Evolutionary conservation across 805 yeast genomes (phyloP).

Genomic region (Cyberlindnera euphorbiiphila): DNA sequence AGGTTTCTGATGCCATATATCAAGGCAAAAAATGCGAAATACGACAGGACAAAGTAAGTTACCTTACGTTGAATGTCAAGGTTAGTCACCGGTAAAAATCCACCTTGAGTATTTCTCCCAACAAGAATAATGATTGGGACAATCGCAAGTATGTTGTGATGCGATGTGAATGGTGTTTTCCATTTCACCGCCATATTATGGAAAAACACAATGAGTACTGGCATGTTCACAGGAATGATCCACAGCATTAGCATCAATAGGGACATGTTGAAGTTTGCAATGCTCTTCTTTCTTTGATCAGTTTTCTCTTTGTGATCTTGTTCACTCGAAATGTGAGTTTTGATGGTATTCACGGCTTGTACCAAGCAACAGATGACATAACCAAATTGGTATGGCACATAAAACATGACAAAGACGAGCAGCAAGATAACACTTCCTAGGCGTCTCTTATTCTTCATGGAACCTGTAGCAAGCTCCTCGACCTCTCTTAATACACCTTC

Average conservation of each 20-base stretch:
- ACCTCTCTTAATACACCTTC: not conserved
- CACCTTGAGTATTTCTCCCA: slow-evolving; percentile 49
- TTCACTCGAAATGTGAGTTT: slow-evolving; percentile 19
- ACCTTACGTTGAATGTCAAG: slow-evolving; percentile 28
- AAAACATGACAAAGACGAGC: slow-evolving; percentile 48
- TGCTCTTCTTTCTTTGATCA: slow-evolving; percentile 26
- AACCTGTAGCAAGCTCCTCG: slow-evolving; percentile 4
- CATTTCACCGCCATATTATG: slow-evolving; percentile 75
- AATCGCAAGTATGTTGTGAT: slow-evolving; percentile 77
- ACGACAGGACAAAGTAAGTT: slow-evolving; percentile 40
- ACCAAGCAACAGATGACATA: slow-evolving; percentile 55
- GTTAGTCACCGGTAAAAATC: slow-evolving; percentile 39
- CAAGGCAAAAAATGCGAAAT: slow-evolving; percentile 57
- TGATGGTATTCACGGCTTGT: slow-evolving; percentile 52
- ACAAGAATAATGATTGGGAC: slow-evolving; percentile 64
- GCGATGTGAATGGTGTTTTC: slow-evolving; percentile 83
- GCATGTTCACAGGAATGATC: slow-evolving; percentile 75
- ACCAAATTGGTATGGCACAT: slow-evolving; percentile 80
- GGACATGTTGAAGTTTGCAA: slow-evolving; percentile 59
- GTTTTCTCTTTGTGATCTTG: slow-evolving; percentile 18
- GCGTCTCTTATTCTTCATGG: slow-evolving; percentile 17
- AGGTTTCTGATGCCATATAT: slow-evolving; percentile 77
- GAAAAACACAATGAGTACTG: slow-evolving; percentile 74
- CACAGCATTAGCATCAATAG: slow-evolving; percentile 66
- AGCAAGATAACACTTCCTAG: slow-evolving; percentile 27